Percentiles rank a stretch among this genome's conserved stretches.
Conservation (phyloP, 768 basidiomycete species). For the Piloderma croceum region DNA sequence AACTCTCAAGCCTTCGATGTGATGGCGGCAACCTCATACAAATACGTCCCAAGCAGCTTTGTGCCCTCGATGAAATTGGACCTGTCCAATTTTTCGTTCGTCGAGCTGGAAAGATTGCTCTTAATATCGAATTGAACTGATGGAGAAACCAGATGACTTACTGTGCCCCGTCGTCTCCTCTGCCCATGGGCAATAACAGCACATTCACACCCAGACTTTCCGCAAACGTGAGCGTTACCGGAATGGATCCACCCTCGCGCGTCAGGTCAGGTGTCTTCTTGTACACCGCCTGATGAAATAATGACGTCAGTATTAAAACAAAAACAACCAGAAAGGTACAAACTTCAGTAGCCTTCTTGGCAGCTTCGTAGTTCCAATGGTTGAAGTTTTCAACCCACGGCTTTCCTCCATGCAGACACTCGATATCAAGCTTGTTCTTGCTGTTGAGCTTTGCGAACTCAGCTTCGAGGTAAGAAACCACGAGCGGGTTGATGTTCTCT, state of each 20-base stretch:
- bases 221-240: slow-evolving; percentile 71
- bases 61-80: slow-evolving; percentile 61
- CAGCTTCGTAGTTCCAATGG: slow-evolving; percentile 75
- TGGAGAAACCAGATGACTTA: slow-evolving; percentile 27
- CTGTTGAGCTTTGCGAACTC: slow-evolving; percentile 67
- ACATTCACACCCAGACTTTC: slow-evolving; percentile 64
- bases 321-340: slow-evolving; percentile 7
- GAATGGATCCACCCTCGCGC: slow-evolving; percentile 68
- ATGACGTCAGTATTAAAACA: no score
- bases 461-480: slow-evolving; percentile 48
- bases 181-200: slow-evolving; percentile 63
- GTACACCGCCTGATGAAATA: slow-evolving; percentile 36
- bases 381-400: slow-evolving; percentile 66
- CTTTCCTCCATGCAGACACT: slow-evolving; percentile 59
- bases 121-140: neutral
- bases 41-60: slow-evolving; percentile 28
- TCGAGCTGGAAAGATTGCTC: slow-evolving; percentile 38
- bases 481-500: slow-evolving; percentile 48
- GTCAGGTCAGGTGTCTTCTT: slow-evolving; percentile 54
- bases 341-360: slow-evolving; percentile 56
- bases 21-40: slow-evolving; percentile 24
- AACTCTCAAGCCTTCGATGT: neutral
- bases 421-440: slow-evolving; percentile 59
- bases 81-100: slow-evolving; percentile 71
- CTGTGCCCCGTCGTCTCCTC: slow-evolving; percentile 71